Evolutionary conservation across 345 rosid species (phyloP).

Genomic region (Lenwebbia sp.): DNA sequence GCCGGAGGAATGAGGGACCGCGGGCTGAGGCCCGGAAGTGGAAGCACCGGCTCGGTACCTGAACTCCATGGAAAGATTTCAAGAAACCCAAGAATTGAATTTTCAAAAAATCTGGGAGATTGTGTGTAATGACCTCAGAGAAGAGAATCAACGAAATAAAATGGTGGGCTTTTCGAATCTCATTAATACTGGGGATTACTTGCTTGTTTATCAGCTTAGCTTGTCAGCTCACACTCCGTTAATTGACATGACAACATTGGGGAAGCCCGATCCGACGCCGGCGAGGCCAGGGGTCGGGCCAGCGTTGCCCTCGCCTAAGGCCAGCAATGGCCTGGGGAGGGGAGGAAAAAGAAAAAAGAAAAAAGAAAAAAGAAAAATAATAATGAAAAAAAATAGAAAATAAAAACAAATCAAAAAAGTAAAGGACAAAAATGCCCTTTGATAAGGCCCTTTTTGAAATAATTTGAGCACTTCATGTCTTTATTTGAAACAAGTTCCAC

Average conservation of each 20-base stretch:
- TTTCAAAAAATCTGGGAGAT: not conserved
- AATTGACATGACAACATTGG: not conserved
- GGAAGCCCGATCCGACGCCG: not conserved
- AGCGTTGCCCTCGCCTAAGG: too few relatives aligned
- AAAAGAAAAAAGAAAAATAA: too few relatives aligned
- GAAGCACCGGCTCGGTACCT: not conserved
- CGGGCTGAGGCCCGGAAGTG: not conserved
- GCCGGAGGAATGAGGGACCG: not conserved
- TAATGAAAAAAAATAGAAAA: too few relatives aligned
- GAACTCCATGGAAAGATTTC: not conserved
- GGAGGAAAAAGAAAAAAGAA: too few relatives aligned
- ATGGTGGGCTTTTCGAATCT: not conserved
- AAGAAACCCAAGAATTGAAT: not conserved
- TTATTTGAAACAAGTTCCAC: too few relatives aligned
- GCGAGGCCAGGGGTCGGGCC: too few relatives aligned
- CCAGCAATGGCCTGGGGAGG: too few relatives aligned
- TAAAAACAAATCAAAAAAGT: too few relatives aligned
- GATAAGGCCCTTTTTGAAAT: too few relatives aligned
- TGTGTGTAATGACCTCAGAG: not conserved
- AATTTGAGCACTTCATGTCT: too few relatives aligned
- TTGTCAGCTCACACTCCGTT: not conserved
- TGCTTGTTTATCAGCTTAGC: not conserved
- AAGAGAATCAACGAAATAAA: not conserved
- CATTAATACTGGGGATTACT: not conserved
- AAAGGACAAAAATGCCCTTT: too few relatives aligned